Evolutionary conservation across 1,284 basidiomycete genomes (phyloP).

Genomic region (Papiliotrema terrestris): DNA sequence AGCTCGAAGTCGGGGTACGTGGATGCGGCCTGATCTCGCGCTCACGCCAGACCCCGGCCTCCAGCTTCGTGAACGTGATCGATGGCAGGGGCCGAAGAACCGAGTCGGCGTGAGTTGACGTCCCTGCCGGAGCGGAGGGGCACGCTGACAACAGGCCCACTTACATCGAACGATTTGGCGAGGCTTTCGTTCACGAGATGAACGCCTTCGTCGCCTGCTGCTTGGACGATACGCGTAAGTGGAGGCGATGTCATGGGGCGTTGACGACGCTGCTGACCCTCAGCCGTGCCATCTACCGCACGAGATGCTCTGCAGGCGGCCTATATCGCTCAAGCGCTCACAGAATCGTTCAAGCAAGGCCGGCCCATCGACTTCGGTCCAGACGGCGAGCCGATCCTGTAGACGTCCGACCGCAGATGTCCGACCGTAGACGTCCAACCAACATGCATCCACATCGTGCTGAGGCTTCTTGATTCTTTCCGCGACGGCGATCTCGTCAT

Average conservation of each 20-base stretch:
- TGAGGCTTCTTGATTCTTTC: no score
- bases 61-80: neutral
- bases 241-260: neutral
- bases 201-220: slow-evolving; percentile 12
- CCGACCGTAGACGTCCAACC: no score
- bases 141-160: slow-evolving; percentile 4
- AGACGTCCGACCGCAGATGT: no score
- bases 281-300: slow-evolving; percentile 8
- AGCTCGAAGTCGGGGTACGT: slow-evolving; percentile 12
- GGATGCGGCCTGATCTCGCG: neutral
- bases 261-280: neutral
- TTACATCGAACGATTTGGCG: slow-evolving; percentile 19
- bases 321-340: slow-evolving; percentile 18
- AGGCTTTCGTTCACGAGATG: slow-evolving; percentile 25
- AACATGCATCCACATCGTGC: no score
- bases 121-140: neutral
- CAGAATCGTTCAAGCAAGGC: slow-evolving; percentile 10
- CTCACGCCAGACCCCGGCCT: neutral
- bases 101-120: neutral
- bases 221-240: slow-evolving; percentile 20
- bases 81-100: neutral
- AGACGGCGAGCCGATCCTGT: slow-evolving; percentile 10
- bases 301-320: slow-evolving; percentile 20
- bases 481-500: no score
- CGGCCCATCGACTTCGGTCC: slow-evolving; percentile 13